Evolutionary conservation across 805 yeast species (phyloP), one percentile per base, ranked within the genome.

Genomic region (Teunomyces kruisii): DNA sequence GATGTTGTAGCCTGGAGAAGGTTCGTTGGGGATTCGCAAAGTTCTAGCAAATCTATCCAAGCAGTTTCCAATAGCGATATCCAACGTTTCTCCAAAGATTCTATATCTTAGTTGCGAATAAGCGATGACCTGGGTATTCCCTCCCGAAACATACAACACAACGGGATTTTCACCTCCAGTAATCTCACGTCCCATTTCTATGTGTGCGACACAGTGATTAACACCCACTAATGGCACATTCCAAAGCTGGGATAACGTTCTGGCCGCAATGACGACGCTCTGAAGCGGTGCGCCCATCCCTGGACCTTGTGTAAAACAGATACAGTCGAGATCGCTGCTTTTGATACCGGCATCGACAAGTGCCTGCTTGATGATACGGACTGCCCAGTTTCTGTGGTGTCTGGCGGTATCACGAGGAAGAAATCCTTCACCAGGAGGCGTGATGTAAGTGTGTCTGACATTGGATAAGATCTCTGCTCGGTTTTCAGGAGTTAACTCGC

Each of bases 251-350:
- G 89, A 73, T 31, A 91, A 67, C 0, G 97, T 83, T 59, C 99
- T 73, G 1, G 99, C 98, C 1, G 96, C 95, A 40, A 94, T 75
- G 2, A 86, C 98, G 32, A 90, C 97, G 45, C 92, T 82, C 56
- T 94, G 96, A 43, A 94, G 69, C 0, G 99, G 99, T 0, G 98
- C 98, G 2, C 99, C 99, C 98, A 94, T 94, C 1, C 99, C 99
- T 0, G 99, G 99, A 4, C 99, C 99, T 65, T 87, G 95, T 1
- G 99, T 94, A 63, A 94, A 94, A 63, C 96, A 89, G 40, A 94
- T 86, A 40, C 87, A 84, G 64, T 86, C 91, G 5, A 85, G 58
- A 38, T 86, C 86, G 7, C 54, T 48, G 5, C 76, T 71, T 1
- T 56, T 53, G 5, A 88, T 57, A 0, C 67, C 63, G 1, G 95